These are phyloP conservation scores for Rubus parviflorus DNA, from an alignment of 306 rosid genomes.

Conservation along the genomic window DNA sequence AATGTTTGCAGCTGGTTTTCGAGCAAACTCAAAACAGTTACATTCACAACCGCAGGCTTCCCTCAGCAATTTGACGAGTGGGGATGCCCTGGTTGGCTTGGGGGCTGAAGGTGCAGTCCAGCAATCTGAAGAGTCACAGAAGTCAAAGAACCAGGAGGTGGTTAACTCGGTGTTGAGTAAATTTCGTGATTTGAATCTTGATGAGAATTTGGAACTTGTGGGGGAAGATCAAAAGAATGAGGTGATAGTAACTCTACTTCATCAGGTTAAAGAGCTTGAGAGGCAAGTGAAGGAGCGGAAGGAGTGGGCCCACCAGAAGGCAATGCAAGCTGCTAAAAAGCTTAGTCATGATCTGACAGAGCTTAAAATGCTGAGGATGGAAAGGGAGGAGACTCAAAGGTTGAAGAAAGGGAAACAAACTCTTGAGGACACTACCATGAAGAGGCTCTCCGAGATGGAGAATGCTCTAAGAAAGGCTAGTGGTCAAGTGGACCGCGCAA, in stretches of 20 bases:
- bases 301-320: constrained; percentile 97
- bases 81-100: constrained; percentile 43
- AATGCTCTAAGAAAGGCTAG: constrained; percentile 90
- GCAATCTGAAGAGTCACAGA: constrained; percentile 49
- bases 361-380: constrained; percentile 84
- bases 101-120: constrained; percentile 44
- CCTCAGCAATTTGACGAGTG: constrained; percentile 31
- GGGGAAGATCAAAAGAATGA: constrained; percentile 93
- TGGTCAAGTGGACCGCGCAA: constrained; percentile 88
- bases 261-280: constrained; percentile 87
- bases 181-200: constrained; percentile 83
- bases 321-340: constrained; percentile 93
- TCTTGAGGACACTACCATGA: constrained; percentile 86
- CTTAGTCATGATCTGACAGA: constrained; percentile 79
- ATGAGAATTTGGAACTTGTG: constrained; percentile 73
- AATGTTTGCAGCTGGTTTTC: constrained; percentile 90
- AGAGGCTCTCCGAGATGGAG: constrained; percentile 92
- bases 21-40: constrained; percentile 69
- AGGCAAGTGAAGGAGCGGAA: constrained; percentile 76
- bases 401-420: constrained; percentile 88
- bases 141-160: constrained; percentile 58
- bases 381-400: constrained; percentile 90
- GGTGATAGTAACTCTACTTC: constrained; percentile 65
- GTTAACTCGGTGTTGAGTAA: constrained; percentile 75
- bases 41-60: constrained; percentile 39